phyloP scores from a whole-genome alignment of 2,329 filamentous ascomycete species.

The Akanthomyces lecanii region DNA sequence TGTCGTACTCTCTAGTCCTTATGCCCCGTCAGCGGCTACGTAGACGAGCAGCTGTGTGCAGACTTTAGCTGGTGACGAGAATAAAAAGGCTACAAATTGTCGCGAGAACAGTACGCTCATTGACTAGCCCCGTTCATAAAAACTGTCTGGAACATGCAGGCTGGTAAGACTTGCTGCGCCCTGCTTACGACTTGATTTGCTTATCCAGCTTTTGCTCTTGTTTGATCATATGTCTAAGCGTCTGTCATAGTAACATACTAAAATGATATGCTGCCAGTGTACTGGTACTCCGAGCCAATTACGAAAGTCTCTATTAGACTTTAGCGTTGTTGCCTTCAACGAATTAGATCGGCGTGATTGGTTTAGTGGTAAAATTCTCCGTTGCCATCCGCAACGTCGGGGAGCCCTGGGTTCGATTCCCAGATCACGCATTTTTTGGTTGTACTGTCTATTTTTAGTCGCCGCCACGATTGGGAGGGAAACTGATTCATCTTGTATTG shows the following conservation, averaged over 20 bases:
- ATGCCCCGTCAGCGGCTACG: background rate
- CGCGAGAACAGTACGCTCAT: too few species aligned
- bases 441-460: background rate
- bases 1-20: background rate
- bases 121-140: background rate
- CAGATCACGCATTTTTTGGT: slow-evolving; percentile 27
- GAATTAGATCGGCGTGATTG: slow-evolving; percentile 26
- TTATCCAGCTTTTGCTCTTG: background rate
- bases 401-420: slow-evolving; percentile 34
- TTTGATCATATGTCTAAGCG: background rate
- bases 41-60: background rate
- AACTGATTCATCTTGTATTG: too few species aligned
- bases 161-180: background rate
- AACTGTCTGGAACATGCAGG: background rate
- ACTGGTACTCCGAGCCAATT: too few species aligned
- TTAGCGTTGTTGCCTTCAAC: background rate
- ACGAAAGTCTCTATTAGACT: background rate
- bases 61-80: too few species aligned
- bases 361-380: slow-evolving; percentile 35
- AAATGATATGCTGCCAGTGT: background rate
- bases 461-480: too few species aligned
- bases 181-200: background rate
- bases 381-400: slow-evolving; percentile 31
- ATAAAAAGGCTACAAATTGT: too few species aligned
- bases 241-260: background rate